Evolutionary conservation across 495 filamentous ascomycete species (phyloP).

Genomic region (Tuber magnatum): DNA sequence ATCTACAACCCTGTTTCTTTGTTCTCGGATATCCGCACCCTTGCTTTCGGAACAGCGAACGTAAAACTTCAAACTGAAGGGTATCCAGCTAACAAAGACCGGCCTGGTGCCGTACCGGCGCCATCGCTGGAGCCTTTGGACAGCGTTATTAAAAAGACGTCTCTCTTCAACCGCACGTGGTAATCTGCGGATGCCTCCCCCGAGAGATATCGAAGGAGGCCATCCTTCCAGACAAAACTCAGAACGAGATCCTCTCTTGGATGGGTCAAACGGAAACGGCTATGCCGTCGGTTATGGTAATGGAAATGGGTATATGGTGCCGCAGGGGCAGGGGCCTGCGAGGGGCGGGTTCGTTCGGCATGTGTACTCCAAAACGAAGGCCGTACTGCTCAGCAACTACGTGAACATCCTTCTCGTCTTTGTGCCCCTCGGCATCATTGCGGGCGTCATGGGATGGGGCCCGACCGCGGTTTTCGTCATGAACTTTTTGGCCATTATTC

Average conservation of each 20-base stretch:
- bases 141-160: slow-evolving; percentile 14
- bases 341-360: slow-evolving; percentile 12
- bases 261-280: slow-evolving; percentile 8
- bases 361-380: slow-evolving; percentile 48
- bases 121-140: slow-evolving; percentile 22
- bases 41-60: not conserved
- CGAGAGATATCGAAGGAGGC: not conserved
- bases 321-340: not conserved
- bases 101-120: slow-evolving; percentile 27
- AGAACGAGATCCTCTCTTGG: not conserved
- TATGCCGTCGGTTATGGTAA: not conserved
- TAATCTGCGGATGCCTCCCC: not conserved
- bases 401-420: slow-evolving; percentile 83
- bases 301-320: not conserved
- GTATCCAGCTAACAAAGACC: slow-evolving; percentile 25
- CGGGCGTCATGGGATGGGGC: slow-evolving; percentile 64
- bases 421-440: slow-evolving; percentile 80
- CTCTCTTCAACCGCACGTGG: not conserved
- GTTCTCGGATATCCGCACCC: not conserved
- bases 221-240: not conserved
- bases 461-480: slow-evolving; percentile 72
- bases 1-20: not conserved
- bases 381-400: slow-evolving; percentile 55
- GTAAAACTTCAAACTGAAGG: slow-evolving; percentile 12
- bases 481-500: slow-evolving; percentile 95